A percentile compares a stretch with the other conserved stretches of the same genome.
phyloP scores from a whole-genome alignment of 75 land plant species.

The Larix kaempferi region DNA sequence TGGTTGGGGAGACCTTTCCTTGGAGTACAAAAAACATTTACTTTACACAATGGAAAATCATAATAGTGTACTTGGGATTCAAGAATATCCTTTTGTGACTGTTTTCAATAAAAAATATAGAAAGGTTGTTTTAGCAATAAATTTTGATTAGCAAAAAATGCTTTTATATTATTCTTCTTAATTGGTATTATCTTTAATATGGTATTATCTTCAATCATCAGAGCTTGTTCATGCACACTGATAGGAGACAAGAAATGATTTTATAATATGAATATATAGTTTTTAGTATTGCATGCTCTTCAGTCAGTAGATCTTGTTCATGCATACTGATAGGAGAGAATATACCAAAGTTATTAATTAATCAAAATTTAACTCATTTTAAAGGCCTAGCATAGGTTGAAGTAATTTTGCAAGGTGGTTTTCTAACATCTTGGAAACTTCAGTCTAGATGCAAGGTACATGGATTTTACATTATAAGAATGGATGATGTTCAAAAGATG shows the following conservation, averaged over 20 bases:
- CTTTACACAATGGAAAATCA: constrained; percentile 92
- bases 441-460: background rate
- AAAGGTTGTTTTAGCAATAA: background rate
- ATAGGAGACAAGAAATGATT: background rate
- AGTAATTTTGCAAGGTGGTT: constrained; percentile 1
- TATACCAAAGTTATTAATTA: background rate
- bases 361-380: background rate
- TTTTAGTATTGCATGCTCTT: background rate
- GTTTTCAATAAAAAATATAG: background rate
- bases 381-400: background rate
- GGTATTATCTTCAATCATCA: background rate
- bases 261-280: background rate
- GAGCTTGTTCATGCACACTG: background rate
- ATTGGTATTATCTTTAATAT: too few relatives aligned
- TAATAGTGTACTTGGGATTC: constrained; percentile 94
- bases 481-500: too few relatives aligned
- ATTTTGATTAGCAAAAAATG: background rate
- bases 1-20: constrained; percentile 91
- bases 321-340: background rate
- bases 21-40: constrained; percentile 68
- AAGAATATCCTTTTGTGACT: constrained; percentile 81
- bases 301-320: background rate
- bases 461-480: too few relatives aligned
- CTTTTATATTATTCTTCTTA: background rate
- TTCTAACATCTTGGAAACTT: background rate